Evolutionary conservation across 139 green algal genomes (phyloP).

Genomic region (Coelastrella sp.): DNA sequence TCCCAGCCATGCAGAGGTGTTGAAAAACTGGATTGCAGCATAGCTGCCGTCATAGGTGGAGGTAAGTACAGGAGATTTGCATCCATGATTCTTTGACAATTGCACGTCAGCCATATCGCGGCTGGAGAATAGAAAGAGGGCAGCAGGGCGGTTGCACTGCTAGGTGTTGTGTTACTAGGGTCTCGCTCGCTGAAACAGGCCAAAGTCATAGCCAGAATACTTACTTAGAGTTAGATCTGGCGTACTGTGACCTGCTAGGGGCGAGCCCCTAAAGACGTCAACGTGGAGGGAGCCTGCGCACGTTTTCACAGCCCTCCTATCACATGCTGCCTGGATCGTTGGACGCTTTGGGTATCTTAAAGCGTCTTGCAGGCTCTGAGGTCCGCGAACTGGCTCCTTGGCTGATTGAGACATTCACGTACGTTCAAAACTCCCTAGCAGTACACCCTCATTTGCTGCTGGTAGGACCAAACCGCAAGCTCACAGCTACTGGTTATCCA

Average conservation of each 20-base stretch:
- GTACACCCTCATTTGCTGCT: too few species aligned
- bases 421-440: too few species aligned
- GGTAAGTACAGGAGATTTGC: neutral
- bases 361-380: too few species aligned
- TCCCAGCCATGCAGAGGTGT: neutral
- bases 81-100: neutral
- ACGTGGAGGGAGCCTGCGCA: neutral
- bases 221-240: too few species aligned
- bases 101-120: neutral
- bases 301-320: neutral
- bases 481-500: too few species aligned
- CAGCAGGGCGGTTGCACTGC: neutral
- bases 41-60: neutral
- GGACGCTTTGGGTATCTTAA: too few species aligned
- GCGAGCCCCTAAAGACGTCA: too few species aligned
- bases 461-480: too few species aligned
- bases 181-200: neutral
- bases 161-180: neutral
- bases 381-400: too few species aligned
- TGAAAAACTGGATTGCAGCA: neutral
- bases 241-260: too few species aligned
- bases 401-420: too few species aligned
- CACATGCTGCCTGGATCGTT: too few species aligned
- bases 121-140: neutral
- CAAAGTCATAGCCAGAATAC: neutral